Percentiles rank a stretch among this genome's conserved stretches.
Conservation (phyloP, 257 asterid genomes). For the Ajuga chamaepitys region DNA sequence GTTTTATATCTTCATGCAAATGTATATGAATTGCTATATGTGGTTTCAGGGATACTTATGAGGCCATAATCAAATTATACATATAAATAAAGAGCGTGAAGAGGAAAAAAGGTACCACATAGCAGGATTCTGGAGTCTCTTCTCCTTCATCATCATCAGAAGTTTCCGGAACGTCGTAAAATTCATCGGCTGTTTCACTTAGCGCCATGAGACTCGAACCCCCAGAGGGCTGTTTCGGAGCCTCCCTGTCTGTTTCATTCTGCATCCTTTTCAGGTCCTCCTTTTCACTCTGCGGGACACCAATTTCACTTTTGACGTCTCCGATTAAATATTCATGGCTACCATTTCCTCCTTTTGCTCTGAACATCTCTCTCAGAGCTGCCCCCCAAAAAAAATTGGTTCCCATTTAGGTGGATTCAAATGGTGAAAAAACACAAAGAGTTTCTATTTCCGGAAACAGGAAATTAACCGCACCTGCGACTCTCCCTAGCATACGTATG, state of each 20-base stretch:
- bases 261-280: conserved; percentile 35
- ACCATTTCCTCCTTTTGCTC: conserved; percentile 45
- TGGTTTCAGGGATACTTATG: too few species aligned
- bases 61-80: background rate
- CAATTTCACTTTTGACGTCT: conserved; percentile 32
- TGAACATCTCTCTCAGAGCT: conserved; percentile 77
- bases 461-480: conserved; percentile 49
- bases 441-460: background rate
- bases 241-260: conserved; percentile 25
- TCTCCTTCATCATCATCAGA: conserved; percentile 41
- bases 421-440: background rate
- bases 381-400: conserved; percentile 17
- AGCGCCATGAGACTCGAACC: conserved; percentile 53
- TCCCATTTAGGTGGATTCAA: background rate
- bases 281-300: conserved; percentile 24
- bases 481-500: conserved; percentile 63
- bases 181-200: conserved; percentile 63
- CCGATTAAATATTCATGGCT: conserved; percentile 32
- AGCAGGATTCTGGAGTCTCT: conserved; percentile 29
- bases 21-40: too few species aligned
- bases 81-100: background rate
- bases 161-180: conserved; percentile 69
- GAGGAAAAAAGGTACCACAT: conserved; percentile 26
- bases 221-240: conserved; percentile 15
- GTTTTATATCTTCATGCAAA: too few species aligned